Conservation (phyloP, 495 filamentous ascomycete genomes). For the Neurospora sp. region DNA sequence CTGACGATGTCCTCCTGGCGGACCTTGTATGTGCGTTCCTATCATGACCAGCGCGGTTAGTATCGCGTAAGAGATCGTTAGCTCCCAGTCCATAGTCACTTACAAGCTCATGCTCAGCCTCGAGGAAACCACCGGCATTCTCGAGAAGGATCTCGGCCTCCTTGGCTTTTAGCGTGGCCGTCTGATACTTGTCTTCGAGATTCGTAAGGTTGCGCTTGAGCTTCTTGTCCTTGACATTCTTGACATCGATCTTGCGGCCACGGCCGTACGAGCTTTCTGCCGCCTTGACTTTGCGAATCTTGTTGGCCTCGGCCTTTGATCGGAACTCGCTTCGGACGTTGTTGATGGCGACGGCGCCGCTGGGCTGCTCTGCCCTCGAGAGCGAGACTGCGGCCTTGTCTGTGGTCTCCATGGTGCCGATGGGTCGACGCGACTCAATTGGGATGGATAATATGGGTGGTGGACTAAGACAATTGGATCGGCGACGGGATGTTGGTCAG, state of each 20-base stretch:
- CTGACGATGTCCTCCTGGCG: slow-evolving; percentile 76
- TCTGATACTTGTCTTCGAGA: slow-evolving; percentile 73
- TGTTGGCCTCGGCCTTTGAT: slow-evolving; percentile 32
- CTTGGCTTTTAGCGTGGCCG: slow-evolving; percentile 69
- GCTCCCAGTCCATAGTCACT: neutral
- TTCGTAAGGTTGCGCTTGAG: slow-evolving; percentile 66
- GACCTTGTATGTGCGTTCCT: slow-evolving; percentile 81
- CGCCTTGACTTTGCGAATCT: slow-evolving; percentile 40
- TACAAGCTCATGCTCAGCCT: slow-evolving; percentile 69
- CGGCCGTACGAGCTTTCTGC: slow-evolving; percentile 77
- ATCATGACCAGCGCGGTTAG: neutral
- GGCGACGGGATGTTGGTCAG: neutral
- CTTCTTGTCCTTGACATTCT: slow-evolving; percentile 69
- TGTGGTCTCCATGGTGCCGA: slow-evolving; percentile 16
- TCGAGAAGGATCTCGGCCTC: slow-evolving; percentile 94
- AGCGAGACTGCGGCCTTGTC: slow-evolving; percentile 13
- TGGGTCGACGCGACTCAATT: neutral
- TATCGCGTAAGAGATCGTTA: neutral
- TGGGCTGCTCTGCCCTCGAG: slow-evolving; percentile 17
- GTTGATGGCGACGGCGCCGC: slow-evolving; percentile 37
- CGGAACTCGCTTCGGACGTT: slow-evolving; percentile 35
- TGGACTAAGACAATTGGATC: neutral
- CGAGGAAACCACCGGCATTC: slow-evolving; percentile 75
- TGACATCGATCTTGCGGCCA: slow-evolving; percentile 55
- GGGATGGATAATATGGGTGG: neutral